A percentile compares a stretch with the other conserved stretches of the same genome.
Conservation (phyloP, 257 asterid species). For the Knoxia roxburghii region DNA sequence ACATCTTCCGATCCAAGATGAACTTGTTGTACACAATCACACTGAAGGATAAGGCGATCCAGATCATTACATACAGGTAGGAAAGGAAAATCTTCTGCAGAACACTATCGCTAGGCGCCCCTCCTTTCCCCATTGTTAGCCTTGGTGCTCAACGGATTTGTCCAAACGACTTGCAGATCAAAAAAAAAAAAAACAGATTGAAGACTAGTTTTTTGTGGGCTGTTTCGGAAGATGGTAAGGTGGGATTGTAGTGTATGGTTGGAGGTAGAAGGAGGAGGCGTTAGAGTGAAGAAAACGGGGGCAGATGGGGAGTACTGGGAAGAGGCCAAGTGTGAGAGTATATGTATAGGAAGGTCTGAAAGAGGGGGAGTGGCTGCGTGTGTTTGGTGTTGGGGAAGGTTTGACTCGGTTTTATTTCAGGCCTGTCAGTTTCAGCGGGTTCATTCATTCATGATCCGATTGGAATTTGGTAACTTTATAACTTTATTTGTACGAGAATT, state of each 20-base stretch:
- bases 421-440: too few relatives aligned
- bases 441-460: not conserved
- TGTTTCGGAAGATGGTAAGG: slow-evolving; percentile 7
- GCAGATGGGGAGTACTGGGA: not conserved
- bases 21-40: slow-evolving; percentile 72
- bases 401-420: slow-evolving; percentile 7
- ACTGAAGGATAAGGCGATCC: slow-evolving; percentile 66
- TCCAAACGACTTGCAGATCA: too few relatives aligned
- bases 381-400: not conserved
- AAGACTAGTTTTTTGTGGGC: too few relatives aligned
- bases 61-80: slow-evolving; percentile 50
- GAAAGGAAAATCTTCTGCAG: slow-evolving; percentile 59
- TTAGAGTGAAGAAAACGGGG: not conserved
- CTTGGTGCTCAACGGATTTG: too few relatives aligned
- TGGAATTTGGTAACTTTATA: not conserved
- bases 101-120: slow-evolving; percentile 46
- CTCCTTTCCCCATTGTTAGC: slow-evolving; percentile 49
- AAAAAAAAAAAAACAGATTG: too few relatives aligned
- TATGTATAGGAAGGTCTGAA: not conserved
- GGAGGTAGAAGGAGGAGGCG: not conserved
- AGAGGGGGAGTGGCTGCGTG: not conserved
- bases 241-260: not conserved
- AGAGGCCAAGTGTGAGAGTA: not conserved
- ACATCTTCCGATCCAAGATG: slow-evolving; percentile 64
- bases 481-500: too few relatives aligned